Conservation (phyloP, 2,329 filamentous ascomycete genomes). For the Talaromyces sp. region DNA sequence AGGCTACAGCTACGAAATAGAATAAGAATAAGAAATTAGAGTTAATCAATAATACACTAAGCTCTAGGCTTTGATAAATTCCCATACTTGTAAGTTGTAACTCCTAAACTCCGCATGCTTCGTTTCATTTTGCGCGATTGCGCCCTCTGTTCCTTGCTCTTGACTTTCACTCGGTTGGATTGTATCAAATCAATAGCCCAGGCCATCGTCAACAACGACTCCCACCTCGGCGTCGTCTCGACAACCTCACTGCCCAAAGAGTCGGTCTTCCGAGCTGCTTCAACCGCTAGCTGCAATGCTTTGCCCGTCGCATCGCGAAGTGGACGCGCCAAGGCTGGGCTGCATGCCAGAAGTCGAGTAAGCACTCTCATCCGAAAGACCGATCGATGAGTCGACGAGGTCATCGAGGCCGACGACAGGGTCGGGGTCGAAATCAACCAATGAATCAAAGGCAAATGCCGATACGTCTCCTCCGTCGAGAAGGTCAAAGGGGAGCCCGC, state of each 20-base stretch:
- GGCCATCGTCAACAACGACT: slow-evolving; percentile 47
- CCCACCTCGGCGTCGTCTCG: slow-evolving; percentile 40
- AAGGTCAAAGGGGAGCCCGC: slow-evolving; percentile 72
- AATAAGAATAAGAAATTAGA: background rate
- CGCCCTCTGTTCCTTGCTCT: slow-evolving; percentile 34
- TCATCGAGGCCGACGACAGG: slow-evolving; percentile 45
- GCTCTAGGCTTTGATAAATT: slow-evolving; percentile 29
- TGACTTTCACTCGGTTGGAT: slow-evolving; percentile 35
- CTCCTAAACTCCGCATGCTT: slow-evolving; percentile 44
- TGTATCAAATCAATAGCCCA: slow-evolving; percentile 48
- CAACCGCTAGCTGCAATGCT: slow-evolving; percentile 53
- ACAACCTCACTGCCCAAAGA: slow-evolving; percentile 27
- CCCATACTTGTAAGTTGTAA: slow-evolving; percentile 27
- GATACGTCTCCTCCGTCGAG: slow-evolving; percentile 50
- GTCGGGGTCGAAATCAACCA: slow-evolving; percentile 56
- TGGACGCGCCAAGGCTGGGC: slow-evolving; percentile 55
- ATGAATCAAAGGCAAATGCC: slow-evolving; percentile 54
- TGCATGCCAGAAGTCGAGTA: slow-evolving; percentile 52
- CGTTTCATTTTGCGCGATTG: slow-evolving; percentile 27
- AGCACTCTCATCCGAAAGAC: slow-evolving; percentile 52
- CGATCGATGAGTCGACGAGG: slow-evolving; percentile 45
- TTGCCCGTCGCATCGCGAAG: slow-evolving; percentile 54
- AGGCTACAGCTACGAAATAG: background rate
- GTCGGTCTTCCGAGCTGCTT: slow-evolving; percentile 37
- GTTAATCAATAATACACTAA: slow-evolving; percentile 23